A percentile compares a stretch with the other conserved stretches of the same genome.
Conservation (phyloP, 768 basidiomycete species). For the Lactarius akahatsu region DNA sequence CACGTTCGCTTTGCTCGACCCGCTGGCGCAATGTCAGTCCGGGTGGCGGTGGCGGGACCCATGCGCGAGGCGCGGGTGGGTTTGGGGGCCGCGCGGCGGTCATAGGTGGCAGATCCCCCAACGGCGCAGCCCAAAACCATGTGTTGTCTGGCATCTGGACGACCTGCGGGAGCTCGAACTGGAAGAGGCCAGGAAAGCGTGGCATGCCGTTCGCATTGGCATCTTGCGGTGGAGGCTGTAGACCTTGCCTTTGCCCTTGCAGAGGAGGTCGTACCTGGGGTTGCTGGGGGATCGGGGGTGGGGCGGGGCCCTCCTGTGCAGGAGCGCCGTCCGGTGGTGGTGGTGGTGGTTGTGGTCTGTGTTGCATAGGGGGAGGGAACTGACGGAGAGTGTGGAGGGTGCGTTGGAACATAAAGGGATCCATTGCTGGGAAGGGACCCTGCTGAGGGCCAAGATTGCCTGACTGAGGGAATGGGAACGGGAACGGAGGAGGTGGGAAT, state of each 20-base stretch:
- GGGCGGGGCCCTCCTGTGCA: conserved; percentile 4
- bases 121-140: conserved; percentile 23
- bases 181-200: conserved; percentile 25
- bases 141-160: conserved; percentile 21
- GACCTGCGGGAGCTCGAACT: conserved; percentile 25
- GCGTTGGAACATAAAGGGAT: conserved; percentile 15
- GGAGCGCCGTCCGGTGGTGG: conserved; percentile 9
- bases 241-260: conserved; percentile 11
- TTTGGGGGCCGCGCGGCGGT: conserved; percentile 28
- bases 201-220: conserved; percentile 18
- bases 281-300: conserved; percentile 23
- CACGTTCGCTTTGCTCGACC: conserved; percentile 69
- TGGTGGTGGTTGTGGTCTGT: not conserved
- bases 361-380: not conserved
- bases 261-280: conserved; percentile 25
- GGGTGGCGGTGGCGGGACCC: conserved; percentile 62
- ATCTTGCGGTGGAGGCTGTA: conserved; percentile 23
- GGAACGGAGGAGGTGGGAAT: conserved; percentile 6
- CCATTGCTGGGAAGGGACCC: conserved; percentile 9
- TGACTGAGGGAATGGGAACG: not conserved
- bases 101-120: conserved; percentile 3
- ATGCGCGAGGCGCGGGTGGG: conserved; percentile 42
- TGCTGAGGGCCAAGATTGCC: conserved; percentile 7
- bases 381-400: conserved; percentile 15
- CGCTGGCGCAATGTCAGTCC: conserved; percentile 71